Conservation (phyloP, 495 filamentous ascomycete species). For the Podospora sp. region DNA sequence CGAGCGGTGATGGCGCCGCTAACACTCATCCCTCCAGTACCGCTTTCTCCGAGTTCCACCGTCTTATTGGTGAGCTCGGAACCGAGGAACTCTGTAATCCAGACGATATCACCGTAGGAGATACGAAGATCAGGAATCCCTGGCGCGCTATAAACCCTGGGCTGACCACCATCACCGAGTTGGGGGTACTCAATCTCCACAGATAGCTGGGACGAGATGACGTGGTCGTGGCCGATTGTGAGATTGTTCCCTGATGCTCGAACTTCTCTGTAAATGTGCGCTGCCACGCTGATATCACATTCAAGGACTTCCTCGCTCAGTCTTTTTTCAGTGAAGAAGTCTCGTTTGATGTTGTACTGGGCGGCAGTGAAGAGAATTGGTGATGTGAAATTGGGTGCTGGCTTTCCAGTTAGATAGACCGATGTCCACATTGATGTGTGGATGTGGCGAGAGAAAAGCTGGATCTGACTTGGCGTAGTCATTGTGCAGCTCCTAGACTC, state of each 20-base stretch:
- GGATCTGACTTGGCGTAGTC: not conserved
- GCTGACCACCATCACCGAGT: too few species aligned
- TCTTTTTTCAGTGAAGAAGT: too few species aligned
- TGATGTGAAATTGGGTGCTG: not conserved
- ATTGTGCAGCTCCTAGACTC: not conserved
- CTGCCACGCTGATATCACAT: not conserved
- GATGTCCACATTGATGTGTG: not conserved
- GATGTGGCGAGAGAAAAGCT: not conserved
- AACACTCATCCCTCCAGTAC: not conserved
- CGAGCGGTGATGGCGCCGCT: not conserved
- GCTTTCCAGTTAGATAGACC: not conserved
- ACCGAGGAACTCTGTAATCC: not conserved
- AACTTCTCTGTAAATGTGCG: not conserved
- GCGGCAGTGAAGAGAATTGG: not conserved
- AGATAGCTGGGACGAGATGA: not conserved
- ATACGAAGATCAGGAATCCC: not conserved
- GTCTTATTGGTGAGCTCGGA: not conserved
- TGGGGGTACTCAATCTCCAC: not conserved
- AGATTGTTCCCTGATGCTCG: not conserved
- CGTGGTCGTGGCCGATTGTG: not conserved
- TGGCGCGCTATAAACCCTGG: not conserved
- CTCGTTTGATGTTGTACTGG: not conserved
- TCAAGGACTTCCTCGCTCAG: not conserved
- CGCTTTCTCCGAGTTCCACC: not conserved
- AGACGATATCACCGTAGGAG: not conserved